phyloP scores from a whole-genome alignment of 1,284 basidiomycete genomes.

The Grifola frondosa region DNA sequence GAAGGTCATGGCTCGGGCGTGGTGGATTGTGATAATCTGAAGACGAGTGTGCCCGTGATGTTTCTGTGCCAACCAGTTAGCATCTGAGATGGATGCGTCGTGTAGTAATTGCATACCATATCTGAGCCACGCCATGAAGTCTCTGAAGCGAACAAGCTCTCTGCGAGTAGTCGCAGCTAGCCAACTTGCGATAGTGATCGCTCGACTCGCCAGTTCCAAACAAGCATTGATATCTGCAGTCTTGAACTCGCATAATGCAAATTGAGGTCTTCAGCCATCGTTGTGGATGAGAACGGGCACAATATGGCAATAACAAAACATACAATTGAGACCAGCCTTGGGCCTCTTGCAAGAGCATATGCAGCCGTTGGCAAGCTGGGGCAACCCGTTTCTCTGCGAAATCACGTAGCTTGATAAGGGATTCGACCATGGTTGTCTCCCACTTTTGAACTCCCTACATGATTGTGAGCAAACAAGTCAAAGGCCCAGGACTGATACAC shows the following conservation, averaged over 20 bases:
- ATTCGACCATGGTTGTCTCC: constrained; percentile 71
- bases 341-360: constrained; percentile 72
- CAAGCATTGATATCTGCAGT: constrained; percentile 49
- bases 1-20: constrained; percentile 65
- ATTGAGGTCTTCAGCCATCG: constrained; percentile 27
- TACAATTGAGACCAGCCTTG: constrained; percentile 75
- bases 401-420: constrained; percentile 70
- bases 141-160: constrained; percentile 68
- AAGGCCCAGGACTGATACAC: constrained; percentile 21
- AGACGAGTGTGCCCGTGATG: constrained; percentile 26
- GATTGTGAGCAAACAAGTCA: constrained; percentile 12
- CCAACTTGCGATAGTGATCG: constrained; percentile 66
- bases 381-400: constrained; percentile 65
- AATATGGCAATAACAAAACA: constrained; percentile 30
- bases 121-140: constrained; percentile 77
- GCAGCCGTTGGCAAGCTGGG: constrained; percentile 72
- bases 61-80: constrained; percentile 24
- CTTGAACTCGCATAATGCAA: constrained; percentile 50
- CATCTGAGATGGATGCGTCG: neutral
- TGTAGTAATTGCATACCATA: constrained; percentile 50
- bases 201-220: constrained; percentile 50
- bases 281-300: constrained; percentile 3
- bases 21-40: constrained; percentile 42
- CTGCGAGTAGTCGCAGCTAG: constrained; percentile 61
- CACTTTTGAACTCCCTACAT: constrained; percentile 70